Conservation (phyloP, 1,139 yeast genomes). For the Pneumocystis sp. region DNA sequence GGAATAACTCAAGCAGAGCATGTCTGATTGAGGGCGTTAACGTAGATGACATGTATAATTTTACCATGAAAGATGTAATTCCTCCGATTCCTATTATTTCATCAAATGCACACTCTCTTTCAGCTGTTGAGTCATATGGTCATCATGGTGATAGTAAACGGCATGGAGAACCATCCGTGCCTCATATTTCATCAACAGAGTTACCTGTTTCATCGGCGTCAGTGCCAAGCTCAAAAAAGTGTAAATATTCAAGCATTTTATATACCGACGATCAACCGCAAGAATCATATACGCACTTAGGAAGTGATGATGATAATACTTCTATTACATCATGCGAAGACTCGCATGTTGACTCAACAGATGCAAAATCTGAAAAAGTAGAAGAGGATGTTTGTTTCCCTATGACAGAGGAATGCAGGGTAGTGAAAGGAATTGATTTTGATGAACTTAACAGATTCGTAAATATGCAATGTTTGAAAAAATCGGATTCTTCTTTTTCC, state of each 20-base stretch:
- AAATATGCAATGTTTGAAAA: conserved; percentile 14
- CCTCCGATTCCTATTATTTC: neutral
- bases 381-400: conserved; percentile 98
- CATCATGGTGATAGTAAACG: neutral
- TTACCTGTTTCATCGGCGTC: neutral
- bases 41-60: neutral
- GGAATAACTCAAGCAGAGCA: neutral
- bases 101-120: neutral
- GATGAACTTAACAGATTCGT: conserved; percentile 27
- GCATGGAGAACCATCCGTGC: neutral
- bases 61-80: neutral
- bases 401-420: conserved; percentile 48
- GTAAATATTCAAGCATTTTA: neutral
- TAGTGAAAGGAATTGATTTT: conserved; percentile 25
- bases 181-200: neutral
- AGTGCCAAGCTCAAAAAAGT: neutral
- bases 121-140: neutral
- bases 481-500: neutral
- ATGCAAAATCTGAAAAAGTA: conserved; percentile 37
- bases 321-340: neutral
- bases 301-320: neutral
- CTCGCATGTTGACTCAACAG: conserved; percentile 21
- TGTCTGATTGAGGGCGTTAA: neutral
- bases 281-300: neutral
- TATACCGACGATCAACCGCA: neutral